Conservation (phyloP, 805 yeast genomes). For the Saccharomycopsis javanensis region DNA sequence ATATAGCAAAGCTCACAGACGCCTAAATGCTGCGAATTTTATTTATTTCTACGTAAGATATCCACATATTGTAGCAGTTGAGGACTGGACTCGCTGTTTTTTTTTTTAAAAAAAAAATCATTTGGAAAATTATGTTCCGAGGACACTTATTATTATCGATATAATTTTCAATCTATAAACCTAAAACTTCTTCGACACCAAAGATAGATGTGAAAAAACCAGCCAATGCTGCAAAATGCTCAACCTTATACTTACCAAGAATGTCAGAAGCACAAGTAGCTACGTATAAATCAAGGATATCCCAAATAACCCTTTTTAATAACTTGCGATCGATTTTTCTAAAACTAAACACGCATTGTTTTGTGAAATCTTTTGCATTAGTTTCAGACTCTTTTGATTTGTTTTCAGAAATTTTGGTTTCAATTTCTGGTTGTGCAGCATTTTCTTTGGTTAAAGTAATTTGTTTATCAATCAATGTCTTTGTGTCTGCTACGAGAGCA, state of each 20-base stretch:
- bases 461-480: background rate
- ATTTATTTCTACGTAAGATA: no score
- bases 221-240: constrained; percentile 13
- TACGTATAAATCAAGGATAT: constrained; percentile 12
- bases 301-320: constrained; percentile 11
- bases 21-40: no score
- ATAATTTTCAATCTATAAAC: background rate
- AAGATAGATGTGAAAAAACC: constrained; percentile 13
- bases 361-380: background rate
- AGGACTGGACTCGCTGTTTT: no score
- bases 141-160: no score
- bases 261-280: constrained; percentile 10
- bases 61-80: no score
- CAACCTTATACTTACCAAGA: constrained; percentile 4
- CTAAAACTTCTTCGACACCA: constrained; percentile 13
- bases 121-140: no score
- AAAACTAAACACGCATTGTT: background rate
- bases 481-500: constrained; percentile 7
- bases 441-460: background rate
- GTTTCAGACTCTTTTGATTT: background rate
- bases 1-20: no score
- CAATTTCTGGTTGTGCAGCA: no score
- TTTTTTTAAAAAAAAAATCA: no score
- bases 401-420: background rate
- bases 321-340: background rate